Evolutionary conservation across 2,329 filamentous ascomycete genomes (phyloP).

Genomic region (Canariomyces notabilis): DNA sequence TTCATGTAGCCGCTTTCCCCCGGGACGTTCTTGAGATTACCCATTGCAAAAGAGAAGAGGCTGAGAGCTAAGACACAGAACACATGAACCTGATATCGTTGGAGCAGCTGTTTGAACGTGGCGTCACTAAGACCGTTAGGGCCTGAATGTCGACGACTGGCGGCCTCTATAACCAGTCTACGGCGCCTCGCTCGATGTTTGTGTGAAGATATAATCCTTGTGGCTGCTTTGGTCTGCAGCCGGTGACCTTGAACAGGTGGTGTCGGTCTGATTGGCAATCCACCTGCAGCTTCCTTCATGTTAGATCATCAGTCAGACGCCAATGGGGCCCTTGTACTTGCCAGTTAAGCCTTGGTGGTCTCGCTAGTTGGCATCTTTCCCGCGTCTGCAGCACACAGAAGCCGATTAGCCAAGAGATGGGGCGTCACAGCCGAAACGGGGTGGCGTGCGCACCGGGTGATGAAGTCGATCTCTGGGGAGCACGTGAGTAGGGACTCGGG

Average conservation of each 20-base stretch:
- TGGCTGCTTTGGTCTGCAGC: slow-evolving; percentile 7
- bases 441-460: background rate
- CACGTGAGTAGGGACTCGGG: background rate
- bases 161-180: slow-evolving; percentile 4
- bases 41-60: slow-evolving; percentile 17
- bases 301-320: background rate
- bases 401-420: slow-evolving; percentile 7
- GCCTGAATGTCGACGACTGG: slow-evolving; percentile 3
- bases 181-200: slow-evolving; percentile 5
- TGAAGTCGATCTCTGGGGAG: background rate
- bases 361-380: background rate
- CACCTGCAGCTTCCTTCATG: background rate
- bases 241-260: background rate
- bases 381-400: background rate
- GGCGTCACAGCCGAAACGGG: background rate
- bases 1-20: slow-evolving; percentile 25
- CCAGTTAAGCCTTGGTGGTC: background rate
- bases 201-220: slow-evolving; percentile 2
- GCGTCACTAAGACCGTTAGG: no score
- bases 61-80: slow-evolving; percentile 2
- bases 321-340: background rate
- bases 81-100: no score
- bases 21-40: slow-evolving; percentile 9
- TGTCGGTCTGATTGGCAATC: background rate
- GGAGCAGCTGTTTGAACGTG: no score